phyloP scores from a whole-genome alignment of 352 stramenopile genomes.

The Globisporangium canariense region DNA sequence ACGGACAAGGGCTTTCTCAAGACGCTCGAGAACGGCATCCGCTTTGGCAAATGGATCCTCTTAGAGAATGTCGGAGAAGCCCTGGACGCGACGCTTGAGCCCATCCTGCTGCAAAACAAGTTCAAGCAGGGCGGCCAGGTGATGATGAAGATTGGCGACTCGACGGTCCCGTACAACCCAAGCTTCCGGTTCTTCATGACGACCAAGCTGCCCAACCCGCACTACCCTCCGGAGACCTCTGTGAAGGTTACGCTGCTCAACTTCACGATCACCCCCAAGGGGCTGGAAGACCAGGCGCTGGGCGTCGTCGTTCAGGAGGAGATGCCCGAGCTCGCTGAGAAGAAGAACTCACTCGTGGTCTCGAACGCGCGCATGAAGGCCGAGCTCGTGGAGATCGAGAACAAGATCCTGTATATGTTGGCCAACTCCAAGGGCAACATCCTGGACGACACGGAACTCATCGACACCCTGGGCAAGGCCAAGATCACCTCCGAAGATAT shows the following conservation, averaged over 20 bases:
- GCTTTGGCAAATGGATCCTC: constrained; percentile 91
- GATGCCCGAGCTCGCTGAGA: constrained; percentile 91
- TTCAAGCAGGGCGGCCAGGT: constrained; percentile 91
- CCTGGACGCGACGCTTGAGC: constrained; percentile 89
- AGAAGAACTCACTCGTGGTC: constrained; percentile 92
- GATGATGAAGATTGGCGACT: constrained; percentile 93
- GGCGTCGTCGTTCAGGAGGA: constrained; percentile 92
- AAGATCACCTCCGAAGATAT: constrained; percentile 93
- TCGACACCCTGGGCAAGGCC: constrained; percentile 88
- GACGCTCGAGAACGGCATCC: constrained; percentile 88
- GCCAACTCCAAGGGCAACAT: constrained; percentile 93
- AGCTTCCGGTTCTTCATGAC: constrained; percentile 93
- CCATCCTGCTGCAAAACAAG: constrained; percentile 89
- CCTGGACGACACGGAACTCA: constrained; percentile 90
- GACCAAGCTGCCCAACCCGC: constrained; percentile 91
- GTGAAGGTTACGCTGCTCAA: constrained; percentile 93
- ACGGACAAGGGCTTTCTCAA: constrained; percentile 82
- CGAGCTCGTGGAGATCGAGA: constrained; percentile 92
- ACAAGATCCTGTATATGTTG: constrained; percentile 93
- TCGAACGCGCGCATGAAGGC: constrained; percentile 91
- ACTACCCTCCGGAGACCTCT: constrained; percentile 91
- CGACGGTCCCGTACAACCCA: constrained; percentile 89
- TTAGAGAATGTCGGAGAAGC: constrained; percentile 87
- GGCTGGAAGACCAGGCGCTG: constrained; percentile 90
- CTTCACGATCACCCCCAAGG: constrained; percentile 90